Evolutionary conservation across 352 stramenopile genomes (phyloP).

Genomic region (Pythium aquatile): DNA sequence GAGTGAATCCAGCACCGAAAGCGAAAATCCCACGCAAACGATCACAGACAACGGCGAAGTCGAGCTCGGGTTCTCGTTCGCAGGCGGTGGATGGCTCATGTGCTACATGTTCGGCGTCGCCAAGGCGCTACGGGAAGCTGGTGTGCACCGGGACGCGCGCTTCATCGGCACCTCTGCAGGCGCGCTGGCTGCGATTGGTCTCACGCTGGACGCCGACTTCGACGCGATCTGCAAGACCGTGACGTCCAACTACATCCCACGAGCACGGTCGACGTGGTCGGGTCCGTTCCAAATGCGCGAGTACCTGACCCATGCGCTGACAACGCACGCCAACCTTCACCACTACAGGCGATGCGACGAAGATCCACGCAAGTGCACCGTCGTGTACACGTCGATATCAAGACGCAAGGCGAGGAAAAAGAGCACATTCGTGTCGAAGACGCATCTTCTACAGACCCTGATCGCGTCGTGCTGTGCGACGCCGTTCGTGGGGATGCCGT

Average conservation of each 20-base stretch:
- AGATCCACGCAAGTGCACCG: slow-evolving; percentile 15
- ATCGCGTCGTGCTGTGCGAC: slow-evolving; percentile 35
- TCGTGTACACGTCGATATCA: slow-evolving; percentile 38
- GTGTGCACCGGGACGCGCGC: slow-evolving; percentile 15
- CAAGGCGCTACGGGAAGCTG: slow-evolving; percentile 32
- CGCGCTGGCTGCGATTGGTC: slow-evolving; percentile 26
- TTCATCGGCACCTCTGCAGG: slow-evolving; percentile 41
- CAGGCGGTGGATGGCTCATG: slow-evolving; percentile 45
- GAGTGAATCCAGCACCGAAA: too few species aligned
- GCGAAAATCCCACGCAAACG: too few species aligned
- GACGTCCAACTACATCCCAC: slow-evolving; percentile 18
- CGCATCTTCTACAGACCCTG: slow-evolving; percentile 24
- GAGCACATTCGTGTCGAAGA: slow-evolving; percentile 30
- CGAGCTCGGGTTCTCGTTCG: slow-evolving; percentile 30
- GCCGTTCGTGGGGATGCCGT: slow-evolving; percentile 30
- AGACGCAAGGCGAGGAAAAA: slow-evolving; percentile 21
- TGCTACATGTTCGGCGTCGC: slow-evolving; percentile 46
- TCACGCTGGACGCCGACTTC: slow-evolving; percentile 36
- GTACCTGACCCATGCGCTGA: slow-evolving; percentile 27
- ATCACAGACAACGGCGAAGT: too few species aligned
- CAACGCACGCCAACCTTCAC: too few species aligned
- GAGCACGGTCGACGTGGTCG: background rate
- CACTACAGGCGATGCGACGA: too few species aligned
- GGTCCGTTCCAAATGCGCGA: slow-evolving; percentile 23
- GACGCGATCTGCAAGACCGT: slow-evolving; percentile 30